Evolutionary conservation across 2,329 filamentous ascomycete species (phyloP), one percentile per base, ranked within the genome.

Genomic region (Dothideomycetidae sp.): DNA sequence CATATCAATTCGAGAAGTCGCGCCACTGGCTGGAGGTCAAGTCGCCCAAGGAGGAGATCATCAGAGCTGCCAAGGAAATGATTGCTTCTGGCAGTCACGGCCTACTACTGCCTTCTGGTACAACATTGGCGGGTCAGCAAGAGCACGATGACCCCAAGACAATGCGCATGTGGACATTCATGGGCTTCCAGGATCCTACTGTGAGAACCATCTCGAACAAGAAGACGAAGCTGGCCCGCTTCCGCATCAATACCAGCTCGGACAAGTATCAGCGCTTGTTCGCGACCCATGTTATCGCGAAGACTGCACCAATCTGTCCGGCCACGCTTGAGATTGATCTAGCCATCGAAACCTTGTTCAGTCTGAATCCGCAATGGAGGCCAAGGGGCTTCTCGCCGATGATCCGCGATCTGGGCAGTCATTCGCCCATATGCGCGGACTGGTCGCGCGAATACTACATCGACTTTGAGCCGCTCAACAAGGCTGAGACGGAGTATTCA

Each of bases 1-100:
- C 61, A 0, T 64, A 64, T 38, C 61, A 64, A 30, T 65, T 66
- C 40, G 60, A 63, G 10, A 55, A 57, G 31, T 33, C 47, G 0
- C 36, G 47, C 0, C 61, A 64, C 34, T 64, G 61, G 61, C 32
- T 64, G 10, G 50, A 58, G 2, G 34, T 57, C 3, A 58, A 19
- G 30, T 23, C 17, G 18, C 43, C 29, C 42, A 29, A 36, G 7
- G 13, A 19, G 3, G 33, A 18, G 13, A 7, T 26, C 26, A 15
- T 19, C 21, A n/a, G 7, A 7, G n/a, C 7, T n/a, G n/a, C 21
- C 21, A n/a, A 26, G 7, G n/a, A 7, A 26, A 7, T n/a, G 21
- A n/a, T n/a, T 26, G 21, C 21, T 7, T 26, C 21, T 7, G 21
- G 7, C 7, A 7, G 7, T 26, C 7, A 26, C 7, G 21, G 7